Evolutionary conservation across 2,329 filamentous ascomycete species (phyloP).

Genomic region (Tolypocladium capitatum): DNA sequence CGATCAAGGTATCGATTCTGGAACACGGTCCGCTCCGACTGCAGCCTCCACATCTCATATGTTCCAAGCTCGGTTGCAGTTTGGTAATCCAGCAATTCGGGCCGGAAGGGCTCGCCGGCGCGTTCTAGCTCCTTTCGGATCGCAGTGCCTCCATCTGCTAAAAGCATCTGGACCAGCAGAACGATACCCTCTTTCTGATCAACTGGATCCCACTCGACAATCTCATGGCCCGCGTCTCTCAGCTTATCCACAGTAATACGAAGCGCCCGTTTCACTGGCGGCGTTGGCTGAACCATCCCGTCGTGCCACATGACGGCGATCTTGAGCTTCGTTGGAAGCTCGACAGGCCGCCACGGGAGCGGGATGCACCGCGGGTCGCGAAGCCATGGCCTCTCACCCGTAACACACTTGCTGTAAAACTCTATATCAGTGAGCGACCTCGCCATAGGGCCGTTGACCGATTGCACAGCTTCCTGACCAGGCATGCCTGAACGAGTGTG

Average conservation of each 20-base stretch:
- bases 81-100: slow-evolving; percentile 22
- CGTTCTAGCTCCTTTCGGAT: slow-evolving; percentile 24
- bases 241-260: slow-evolving; percentile 29
- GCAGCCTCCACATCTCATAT: slow-evolving; percentile 34
- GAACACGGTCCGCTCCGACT: slow-evolving; percentile 29
- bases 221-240: slow-evolving; percentile 30
- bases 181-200: slow-evolving; percentile 24
- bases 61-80: slow-evolving; percentile 24
- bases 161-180: slow-evolving; percentile 31
- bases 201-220: slow-evolving; percentile 36
- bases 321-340: slow-evolving; percentile 27
- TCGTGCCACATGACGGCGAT: slow-evolving; percentile 54
- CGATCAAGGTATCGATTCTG: slow-evolving; percentile 33
- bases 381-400: slow-evolving; percentile 41
- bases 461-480: slow-evolving; percentile 51
- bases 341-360: slow-evolving; percentile 36
- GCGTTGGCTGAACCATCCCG: slow-evolving; percentile 50
- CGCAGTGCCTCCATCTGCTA: slow-evolving; percentile 31
- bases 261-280: slow-evolving; percentile 47
- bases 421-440: slow-evolving; percentile 40
- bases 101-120: slow-evolving; percentile 28
- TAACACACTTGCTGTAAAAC: slow-evolving; percentile 37
- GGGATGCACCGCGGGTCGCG: slow-evolving; percentile 44
- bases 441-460: slow-evolving; percentile 51
- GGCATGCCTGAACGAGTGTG: slow-evolving; percentile 42